Base-by-base conservation (phyloP, 768 basidiomycete genomes). In the Lyophyllum atratum region DNA sequence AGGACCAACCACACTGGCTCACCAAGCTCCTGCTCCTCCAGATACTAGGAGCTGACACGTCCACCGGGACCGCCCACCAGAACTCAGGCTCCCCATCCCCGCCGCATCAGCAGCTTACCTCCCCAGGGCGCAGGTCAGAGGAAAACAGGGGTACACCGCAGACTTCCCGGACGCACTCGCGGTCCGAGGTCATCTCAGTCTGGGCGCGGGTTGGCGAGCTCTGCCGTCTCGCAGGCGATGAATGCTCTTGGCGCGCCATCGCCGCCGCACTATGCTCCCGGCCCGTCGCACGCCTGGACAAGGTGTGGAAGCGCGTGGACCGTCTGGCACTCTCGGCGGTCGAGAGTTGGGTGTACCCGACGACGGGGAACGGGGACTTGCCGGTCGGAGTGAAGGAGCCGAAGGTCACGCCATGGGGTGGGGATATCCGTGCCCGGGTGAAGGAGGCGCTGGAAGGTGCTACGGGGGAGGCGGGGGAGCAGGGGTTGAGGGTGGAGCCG, bases 231-330 rank as follows among this genome's bases (percentile, higher is more conserved):
- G 75, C 77, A 2, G 92, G 92, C 0, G 92, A 94, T 61, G 89
- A 90, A 65, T 89, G 86, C 57, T 84, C 90, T 14, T 94, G 89
- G 89, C 80, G 76, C 40, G 91, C 91, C 1, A 87, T 93, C 50
- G 71, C 70, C n/a, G 76, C 80, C 12, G 92, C 87, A 7, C 68
- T 93, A 15, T 90, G 87, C 59, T 86, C 87, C 15, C 76, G 85
- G 25, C 87, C 92, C 17, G 78, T 94, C 21, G 89, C 90, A 9
- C 75, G 92, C 34, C 69, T 93, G 48, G 88, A 86, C 49, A 92
- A 91, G 68, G 89, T 79, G 5, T 94, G 92, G 92, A 85, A 83
- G 63, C 77, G 91, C 19, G 88, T 90, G 0, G 87, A 91, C 56
- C 67, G 81, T 0, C 74, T 78, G 21, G 83, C 83, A 17, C 63